These are phyloP conservation scores for Phytophthora europaea DNA, from an alignment of 352 stramenopile genomes.

Conservation along the genomic window DNA sequence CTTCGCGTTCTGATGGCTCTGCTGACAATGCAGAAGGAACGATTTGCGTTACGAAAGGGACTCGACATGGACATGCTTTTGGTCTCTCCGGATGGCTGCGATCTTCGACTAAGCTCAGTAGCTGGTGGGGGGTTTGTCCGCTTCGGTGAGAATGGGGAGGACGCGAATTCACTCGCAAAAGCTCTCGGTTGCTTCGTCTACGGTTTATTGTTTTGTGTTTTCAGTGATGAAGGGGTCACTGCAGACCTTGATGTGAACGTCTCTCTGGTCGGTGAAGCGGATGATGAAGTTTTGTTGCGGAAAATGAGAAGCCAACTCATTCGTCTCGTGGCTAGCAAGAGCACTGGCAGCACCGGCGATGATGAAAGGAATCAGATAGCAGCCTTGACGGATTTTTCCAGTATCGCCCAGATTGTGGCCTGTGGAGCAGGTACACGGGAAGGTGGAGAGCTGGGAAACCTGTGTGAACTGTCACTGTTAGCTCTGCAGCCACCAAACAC, in stretches of 20 bases:
- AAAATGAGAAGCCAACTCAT: constrained; percentile 25
- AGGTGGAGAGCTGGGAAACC: constrained; percentile 13
- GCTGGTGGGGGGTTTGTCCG: constrained; percentile 13
- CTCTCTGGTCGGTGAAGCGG: background rate
- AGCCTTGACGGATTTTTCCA: constrained; percentile 30
- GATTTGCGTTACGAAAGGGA: constrained; percentile 14
- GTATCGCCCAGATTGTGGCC: constrained; percentile 19
- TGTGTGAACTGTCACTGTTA: constrained; percentile 24
- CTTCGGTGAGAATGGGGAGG: constrained; percentile 11
- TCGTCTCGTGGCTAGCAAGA: background rate
- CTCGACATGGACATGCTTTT: constrained; percentile 40
- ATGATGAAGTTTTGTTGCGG: constrained; percentile 5
- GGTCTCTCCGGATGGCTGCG: constrained; percentile 36
- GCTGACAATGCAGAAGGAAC: constrained; percentile 42
- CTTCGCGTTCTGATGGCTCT: constrained; percentile 44
- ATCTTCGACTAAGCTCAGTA: constrained; percentile 42
- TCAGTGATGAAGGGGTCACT: background rate
- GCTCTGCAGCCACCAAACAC: constrained; percentile 19
- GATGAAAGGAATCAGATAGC: background rate
- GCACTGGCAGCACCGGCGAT: background rate
- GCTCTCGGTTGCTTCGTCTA: constrained; percentile 21
- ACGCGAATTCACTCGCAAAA: constrained; percentile 1
- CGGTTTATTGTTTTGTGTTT: constrained; percentile 11
- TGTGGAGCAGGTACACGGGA: background rate
- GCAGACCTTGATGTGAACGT: background rate